These are phyloP conservation scores for Tuber umbilicatum DNA, from an alignment of 495 filamentous ascomycete species.

Conservation along the genomic window DNA sequence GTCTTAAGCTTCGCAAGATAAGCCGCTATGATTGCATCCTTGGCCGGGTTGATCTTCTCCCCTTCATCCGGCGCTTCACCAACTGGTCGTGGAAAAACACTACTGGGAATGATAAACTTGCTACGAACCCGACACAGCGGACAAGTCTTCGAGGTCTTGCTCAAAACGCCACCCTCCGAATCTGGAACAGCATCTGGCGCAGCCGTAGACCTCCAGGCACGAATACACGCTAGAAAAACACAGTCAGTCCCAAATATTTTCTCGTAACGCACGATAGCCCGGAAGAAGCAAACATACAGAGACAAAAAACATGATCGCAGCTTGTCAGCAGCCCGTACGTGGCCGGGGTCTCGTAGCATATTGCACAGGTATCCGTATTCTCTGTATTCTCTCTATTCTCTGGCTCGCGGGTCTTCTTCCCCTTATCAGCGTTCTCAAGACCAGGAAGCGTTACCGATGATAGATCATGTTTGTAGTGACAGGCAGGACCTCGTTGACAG, in stretches of 20 bases:
- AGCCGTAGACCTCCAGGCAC: constrained; percentile 31
- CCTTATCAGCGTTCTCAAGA: constrained; percentile 24
- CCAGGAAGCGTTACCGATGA: constrained; percentile 26
- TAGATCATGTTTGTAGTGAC: constrained; percentile 35
- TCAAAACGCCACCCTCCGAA: constrained; percentile 28
- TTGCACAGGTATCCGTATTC: constrained; percentile 36
- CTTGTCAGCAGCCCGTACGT: constrained; percentile 40
- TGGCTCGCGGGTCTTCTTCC: constrained; percentile 11
- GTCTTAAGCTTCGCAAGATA: constrained; percentile 39
- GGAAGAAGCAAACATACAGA: constrained; percentile 26
- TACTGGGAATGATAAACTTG: constrained; percentile 41
- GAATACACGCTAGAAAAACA: constrained; percentile 27
- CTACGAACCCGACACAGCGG: constrained; percentile 40
- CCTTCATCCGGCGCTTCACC: constrained; percentile 10
- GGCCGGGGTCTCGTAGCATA: constrained; percentile 39
- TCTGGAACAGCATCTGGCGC: constrained; percentile 15
- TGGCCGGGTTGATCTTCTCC: constrained; percentile 32
- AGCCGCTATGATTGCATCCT: constrained; percentile 37
- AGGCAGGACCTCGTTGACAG: constrained; percentile 30
- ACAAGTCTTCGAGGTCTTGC: constrained; percentile 41
- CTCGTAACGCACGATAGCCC: constrained; percentile 9
- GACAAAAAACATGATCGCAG: constrained; percentile 42
- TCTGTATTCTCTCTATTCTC: no score
- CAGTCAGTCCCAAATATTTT: background rate
- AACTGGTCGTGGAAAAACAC: constrained; percentile 25